Conservation (phyloP, 192 early-diverging fungal genomes). For the Gamsiella multidivaricata region DNA sequence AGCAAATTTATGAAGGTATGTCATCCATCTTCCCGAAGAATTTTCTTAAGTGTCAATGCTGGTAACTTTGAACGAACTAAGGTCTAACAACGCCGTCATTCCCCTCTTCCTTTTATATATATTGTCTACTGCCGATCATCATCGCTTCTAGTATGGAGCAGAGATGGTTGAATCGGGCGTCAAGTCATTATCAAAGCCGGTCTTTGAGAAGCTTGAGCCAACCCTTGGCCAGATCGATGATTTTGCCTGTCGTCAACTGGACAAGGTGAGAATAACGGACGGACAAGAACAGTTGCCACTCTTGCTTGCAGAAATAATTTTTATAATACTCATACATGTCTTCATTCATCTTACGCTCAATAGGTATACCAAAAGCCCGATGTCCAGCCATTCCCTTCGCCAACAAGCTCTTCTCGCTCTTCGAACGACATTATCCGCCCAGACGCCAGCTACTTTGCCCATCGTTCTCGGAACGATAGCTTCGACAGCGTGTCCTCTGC, state of each 20-base stretch:
- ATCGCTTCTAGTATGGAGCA: constrained; percentile 64
- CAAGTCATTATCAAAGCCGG: constrained; percentile 74
- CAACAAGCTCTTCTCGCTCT: constrained; percentile 52
- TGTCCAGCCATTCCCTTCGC: constrained; percentile 40
- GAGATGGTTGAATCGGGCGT: constrained; percentile 83
- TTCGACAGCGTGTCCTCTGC: constrained; percentile 33
- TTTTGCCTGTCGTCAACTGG: constrained; percentile 82
- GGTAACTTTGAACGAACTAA: too few species aligned
- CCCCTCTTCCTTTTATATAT: background rate
- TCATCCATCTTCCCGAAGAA: too few species aligned
- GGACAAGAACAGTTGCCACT: background rate
- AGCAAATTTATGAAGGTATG: constrained; percentile 63
- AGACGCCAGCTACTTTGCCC: constrained; percentile 48
- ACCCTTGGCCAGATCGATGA: constrained; percentile 73
- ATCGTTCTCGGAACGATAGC: constrained; percentile 41
- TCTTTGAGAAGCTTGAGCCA: constrained; percentile 79
- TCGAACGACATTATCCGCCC: constrained; percentile 38
- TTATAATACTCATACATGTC: too few species aligned
- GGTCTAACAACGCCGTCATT: too few species aligned
- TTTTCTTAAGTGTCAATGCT: too few species aligned
- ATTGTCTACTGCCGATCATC: background rate
- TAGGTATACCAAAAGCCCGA: constrained; percentile 49
- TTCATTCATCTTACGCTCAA: too few species aligned
- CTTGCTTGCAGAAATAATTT: too few species aligned
- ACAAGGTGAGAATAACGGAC: constrained; percentile 63